Conservation (phyloP, 176 grass and related monocot genomes). For the Melocanna baccifera region DNA sequence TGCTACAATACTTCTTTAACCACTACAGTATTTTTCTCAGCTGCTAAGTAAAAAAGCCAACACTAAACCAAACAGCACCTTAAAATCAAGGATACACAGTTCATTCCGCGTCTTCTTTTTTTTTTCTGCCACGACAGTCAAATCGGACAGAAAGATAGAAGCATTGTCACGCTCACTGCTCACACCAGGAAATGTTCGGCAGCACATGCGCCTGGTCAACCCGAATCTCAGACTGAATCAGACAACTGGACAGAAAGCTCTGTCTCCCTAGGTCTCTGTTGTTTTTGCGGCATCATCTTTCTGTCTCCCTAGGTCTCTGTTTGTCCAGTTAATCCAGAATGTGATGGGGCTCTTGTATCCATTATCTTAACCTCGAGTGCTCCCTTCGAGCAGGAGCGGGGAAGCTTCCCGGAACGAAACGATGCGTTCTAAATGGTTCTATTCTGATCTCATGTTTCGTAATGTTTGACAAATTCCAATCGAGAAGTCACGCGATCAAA, state of each 20-base stretch:
- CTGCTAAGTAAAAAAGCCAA: too few relatives aligned
- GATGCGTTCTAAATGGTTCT: neutral
- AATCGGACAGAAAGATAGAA: neutral
- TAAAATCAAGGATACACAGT: neutral
- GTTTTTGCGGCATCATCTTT: conserved; percentile 1
- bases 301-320: conserved; percentile 23
- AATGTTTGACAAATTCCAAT: too few relatives aligned
- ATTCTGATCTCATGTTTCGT: neutral
- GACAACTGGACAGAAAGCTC: conserved; percentile 45
- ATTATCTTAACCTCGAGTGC: neutral
- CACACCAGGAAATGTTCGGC: neutral
- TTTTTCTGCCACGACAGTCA: neutral
- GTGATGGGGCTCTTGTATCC: neutral
- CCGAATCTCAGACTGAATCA: conserved; percentile 38
- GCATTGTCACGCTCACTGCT: neutral
- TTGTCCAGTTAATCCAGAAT: conserved; percentile 15
- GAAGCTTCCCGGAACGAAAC: conserved; percentile 11
- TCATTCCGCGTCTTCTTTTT: too few relatives aligned
- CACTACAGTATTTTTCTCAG: too few relatives aligned
- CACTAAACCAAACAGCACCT: too few relatives aligned
- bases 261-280: conserved; percentile 21
- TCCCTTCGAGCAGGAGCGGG: neutral
- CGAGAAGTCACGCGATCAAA: too few relatives aligned
- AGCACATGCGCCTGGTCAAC: conserved; percentile 31
- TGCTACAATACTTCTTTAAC: too few relatives aligned